phyloP scores from a whole-genome alignment of 2,329 filamentous ascomycete species.

The Clathrospora elynae region DNA sequence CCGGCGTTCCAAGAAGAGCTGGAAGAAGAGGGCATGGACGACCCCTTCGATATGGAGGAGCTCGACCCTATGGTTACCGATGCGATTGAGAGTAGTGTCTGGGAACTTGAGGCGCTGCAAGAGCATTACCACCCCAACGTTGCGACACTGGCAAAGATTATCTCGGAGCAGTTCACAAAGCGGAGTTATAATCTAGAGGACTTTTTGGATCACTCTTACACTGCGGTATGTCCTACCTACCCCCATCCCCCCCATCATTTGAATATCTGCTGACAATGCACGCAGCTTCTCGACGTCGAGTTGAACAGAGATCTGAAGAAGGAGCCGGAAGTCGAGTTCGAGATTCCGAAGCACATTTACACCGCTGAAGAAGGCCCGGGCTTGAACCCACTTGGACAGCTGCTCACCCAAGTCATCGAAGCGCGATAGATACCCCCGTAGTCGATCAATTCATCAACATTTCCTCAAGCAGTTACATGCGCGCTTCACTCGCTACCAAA shows the following conservation, averaged over 20 bases:
- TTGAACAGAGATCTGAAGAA: constrained; percentile 83
- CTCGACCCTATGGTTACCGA: constrained; percentile 80
- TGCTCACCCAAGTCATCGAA: constrained; percentile 42
- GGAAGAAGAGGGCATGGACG: constrained; percentile 66
- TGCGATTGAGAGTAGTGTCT: constrained; percentile 90
- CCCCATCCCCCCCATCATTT: not conserved
- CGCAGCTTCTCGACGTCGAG: constrained; percentile 80
- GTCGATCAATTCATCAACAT: too few species aligned
- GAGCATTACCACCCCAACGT: constrained; percentile 97
- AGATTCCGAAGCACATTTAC: constrained; percentile 88
- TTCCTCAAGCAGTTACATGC: too few species aligned
- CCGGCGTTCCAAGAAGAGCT: constrained; percentile 63
- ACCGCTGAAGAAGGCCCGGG: constrained; percentile 46
- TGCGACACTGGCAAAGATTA: constrained; percentile 88
- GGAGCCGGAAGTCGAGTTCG: constrained; percentile 85
- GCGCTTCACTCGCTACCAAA: too few species aligned
- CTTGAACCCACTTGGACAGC: constrained; percentile 36
- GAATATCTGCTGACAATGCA: constrained; percentile 4
- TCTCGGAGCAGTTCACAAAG: constrained; percentile 97
- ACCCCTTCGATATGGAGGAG: constrained; percentile 79
- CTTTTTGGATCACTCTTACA: constrained; percentile 93
- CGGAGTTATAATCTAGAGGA: constrained; percentile 94
- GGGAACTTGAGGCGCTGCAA: constrained; percentile 91
- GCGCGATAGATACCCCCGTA: too few species aligned
- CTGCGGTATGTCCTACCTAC: constrained; percentile 64